A percentile compares a stretch with the other conserved stretches of the same genome.
phyloP scores from a whole-genome alignment of 1,284 basidiomycete genomes.

The Vanrija sp. region DNA sequence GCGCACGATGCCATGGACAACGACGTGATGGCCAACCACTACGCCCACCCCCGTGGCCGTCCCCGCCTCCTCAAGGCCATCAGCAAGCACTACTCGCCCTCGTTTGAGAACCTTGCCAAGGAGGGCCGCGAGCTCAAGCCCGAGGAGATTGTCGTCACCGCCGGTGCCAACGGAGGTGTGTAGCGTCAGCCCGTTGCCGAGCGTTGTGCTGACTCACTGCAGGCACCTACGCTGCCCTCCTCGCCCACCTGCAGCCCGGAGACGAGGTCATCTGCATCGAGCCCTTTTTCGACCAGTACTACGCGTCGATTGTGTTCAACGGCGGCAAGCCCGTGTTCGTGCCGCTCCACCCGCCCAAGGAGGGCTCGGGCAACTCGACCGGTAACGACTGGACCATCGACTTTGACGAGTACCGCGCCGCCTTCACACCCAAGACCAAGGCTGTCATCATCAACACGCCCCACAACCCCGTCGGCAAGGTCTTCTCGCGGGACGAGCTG shows the following conservation, averaged over 20 bases:
- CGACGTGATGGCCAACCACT: conserved; percentile 71
- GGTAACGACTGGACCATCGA: conserved; percentile 79
- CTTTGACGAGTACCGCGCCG: conserved; percentile 74
- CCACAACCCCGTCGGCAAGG: conserved; percentile 94
- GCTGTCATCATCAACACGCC: conserved; percentile 93
- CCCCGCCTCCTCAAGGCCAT: conserved; percentile 80
- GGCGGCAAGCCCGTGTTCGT: conserved; percentile 90
- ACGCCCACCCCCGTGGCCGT: conserved; percentile 85
- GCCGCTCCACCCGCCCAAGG: conserved; percentile 77
- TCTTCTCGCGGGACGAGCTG: conserved; percentile 80
- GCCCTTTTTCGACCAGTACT: conserved; percentile 97
- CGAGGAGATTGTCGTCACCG: conserved; percentile 91
- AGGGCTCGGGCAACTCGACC: conserved; percentile 58
- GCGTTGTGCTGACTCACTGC: conserved; percentile 2
- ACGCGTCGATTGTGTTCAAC: conserved; percentile 86
- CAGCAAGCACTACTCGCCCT: conserved; percentile 67
- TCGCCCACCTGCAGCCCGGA: conserved; percentile 79
- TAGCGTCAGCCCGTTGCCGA: background rate
- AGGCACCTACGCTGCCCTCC: conserved; percentile 88
- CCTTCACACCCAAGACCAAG: conserved; percentile 81
- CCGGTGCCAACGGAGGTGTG: conserved; percentile 90
- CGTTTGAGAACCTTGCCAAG: conserved; percentile 55
- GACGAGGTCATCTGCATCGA: conserved; percentile 99
- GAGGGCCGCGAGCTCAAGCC: conserved; percentile 67
- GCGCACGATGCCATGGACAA: conserved; percentile 66